Conservation (phyloP, 2,329 filamentous ascomycete species). For the Myriosclerotinia scirpicola region DNA sequence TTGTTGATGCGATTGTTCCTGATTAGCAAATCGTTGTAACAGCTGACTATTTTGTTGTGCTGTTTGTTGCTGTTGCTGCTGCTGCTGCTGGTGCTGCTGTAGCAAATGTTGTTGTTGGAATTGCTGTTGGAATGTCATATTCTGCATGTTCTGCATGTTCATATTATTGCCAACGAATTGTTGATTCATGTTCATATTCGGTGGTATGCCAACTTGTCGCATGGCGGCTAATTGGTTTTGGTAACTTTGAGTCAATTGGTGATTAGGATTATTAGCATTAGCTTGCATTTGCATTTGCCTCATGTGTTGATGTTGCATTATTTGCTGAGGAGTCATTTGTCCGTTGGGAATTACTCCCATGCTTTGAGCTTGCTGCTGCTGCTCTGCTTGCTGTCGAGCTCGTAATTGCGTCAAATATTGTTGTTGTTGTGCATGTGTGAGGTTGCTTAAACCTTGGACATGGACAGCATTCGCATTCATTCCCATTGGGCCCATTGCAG, state of each 20-base stretch:
- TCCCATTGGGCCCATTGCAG: constrained; percentile 55
- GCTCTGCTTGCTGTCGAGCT: constrained; percentile 28
- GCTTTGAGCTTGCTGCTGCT: constrained; percentile 19
- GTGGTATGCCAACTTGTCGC: constrained; percentile 20
- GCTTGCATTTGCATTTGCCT: constrained; percentile 21
- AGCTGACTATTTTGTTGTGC: constrained; percentile 1
- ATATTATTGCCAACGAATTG: constrained; percentile 18
- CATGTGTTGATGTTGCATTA: constrained; percentile 21
- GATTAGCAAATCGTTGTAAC: constrained; percentile 9
- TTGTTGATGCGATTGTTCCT: background rate
- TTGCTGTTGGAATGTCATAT: constrained; percentile 6
- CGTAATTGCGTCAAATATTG: constrained; percentile 34
- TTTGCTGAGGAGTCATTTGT: constrained; percentile 21
- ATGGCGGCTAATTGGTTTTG: constrained; percentile 19
- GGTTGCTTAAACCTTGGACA: constrained; percentile 44
- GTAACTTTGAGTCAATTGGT: constrained; percentile 17
- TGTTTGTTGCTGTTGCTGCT: constrained; percentile 7
- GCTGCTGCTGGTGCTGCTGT: constrained; percentile 3
- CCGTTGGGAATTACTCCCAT: constrained; percentile 18
- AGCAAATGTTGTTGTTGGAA: constrained; percentile 3
- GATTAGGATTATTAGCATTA: constrained; percentile 9
- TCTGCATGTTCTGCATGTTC: constrained; percentile 22
- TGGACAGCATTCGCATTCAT: constrained; percentile 46
- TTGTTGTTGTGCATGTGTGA: constrained; percentile 30
- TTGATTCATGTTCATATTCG: constrained; percentile 21